These are phyloP conservation scores for Kodamaea ohmeri DNA, from an alignment of 1,139 yeast genomes.

Conservation along the genomic window DNA sequence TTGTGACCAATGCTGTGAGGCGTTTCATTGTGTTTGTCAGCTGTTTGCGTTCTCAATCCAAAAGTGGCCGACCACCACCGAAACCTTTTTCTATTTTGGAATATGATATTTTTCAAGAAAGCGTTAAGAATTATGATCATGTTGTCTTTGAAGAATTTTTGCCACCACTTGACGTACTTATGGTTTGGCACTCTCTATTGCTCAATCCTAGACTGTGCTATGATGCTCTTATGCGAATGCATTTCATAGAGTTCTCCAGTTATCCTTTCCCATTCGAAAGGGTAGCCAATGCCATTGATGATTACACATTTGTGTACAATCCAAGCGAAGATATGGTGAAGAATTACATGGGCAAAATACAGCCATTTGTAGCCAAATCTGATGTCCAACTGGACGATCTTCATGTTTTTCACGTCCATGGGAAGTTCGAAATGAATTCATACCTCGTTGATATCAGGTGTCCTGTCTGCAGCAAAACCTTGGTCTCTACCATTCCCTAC, in stretches of 20 bases:
- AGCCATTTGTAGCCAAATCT: neutral
- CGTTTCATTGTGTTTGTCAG: conserved; percentile 11
- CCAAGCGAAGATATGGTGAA: conserved; percentile 12
- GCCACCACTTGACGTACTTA: conserved; percentile 37
- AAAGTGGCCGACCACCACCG: neutral
- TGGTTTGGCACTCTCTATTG: conserved; percentile 33
- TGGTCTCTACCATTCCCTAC: conserved; percentile 17
- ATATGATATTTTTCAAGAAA: neutral
- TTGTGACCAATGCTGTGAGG: conserved; percentile 12
- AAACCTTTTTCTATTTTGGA: neutral
- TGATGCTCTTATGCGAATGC: conserved; percentile 29
- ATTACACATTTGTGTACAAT: conserved; percentile 20
- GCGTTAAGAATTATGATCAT: neutral
- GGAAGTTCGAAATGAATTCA: conserved; percentile 3
- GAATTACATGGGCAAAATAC: conserved; percentile 6
- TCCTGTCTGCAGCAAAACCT: conserved; percentile 18
- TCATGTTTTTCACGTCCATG: neutral
- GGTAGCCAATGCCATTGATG: conserved; percentile 19
- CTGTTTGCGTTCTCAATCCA: neutral
- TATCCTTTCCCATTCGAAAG: conserved; percentile 1
- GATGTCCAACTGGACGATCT: neutral
- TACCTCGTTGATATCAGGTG: conserved; percentile 15
- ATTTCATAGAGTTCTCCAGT: conserved; percentile 13
- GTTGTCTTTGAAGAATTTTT: neutral
- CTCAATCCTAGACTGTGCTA: conserved; percentile 24